Conservation (phyloP, 345 rosid genomes). For the Eucalyptus coolabah region DNA sequence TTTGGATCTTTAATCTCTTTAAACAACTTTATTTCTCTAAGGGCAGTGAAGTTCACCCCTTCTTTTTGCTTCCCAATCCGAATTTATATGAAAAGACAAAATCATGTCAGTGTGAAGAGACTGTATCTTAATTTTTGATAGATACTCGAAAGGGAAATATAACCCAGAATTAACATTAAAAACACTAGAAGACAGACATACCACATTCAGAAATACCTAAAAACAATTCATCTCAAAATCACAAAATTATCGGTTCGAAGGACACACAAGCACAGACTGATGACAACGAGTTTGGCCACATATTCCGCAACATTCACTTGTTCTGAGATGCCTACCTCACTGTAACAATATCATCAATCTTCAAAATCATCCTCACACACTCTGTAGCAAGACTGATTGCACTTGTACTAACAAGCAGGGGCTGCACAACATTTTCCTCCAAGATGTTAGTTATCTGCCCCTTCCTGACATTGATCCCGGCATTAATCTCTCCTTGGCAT, state of each 20-base stretch:
- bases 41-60: constrained; percentile 90
- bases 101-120: background rate
- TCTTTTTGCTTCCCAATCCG: constrained; percentile 72
- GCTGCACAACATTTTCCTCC: constrained; percentile 99
- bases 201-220: background rate
- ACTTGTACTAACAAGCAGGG: constrained; percentile 94
- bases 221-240: background rate
- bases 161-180: background rate
- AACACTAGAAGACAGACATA: background rate
- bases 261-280: background rate
- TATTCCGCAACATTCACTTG: background rate
- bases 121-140: background rate
- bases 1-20: constrained; percentile 85
- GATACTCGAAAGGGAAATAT: background rate
- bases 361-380: constrained; percentile 96
- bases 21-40: constrained; percentile 88
- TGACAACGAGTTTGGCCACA: background rate
- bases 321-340: constrained; percentile 43
- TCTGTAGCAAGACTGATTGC: constrained; percentile 84
- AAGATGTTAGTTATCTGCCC: constrained; percentile 96
- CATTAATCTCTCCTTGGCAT: constrained; percentile 89
- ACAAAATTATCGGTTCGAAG: background rate
- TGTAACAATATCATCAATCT: constrained; percentile 92
- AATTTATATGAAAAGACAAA: background rate
- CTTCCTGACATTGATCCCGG: constrained; percentile 97